Conservation (phyloP, 2,329 filamentous ascomycete genomes). For the Stemphylium lycopersici region DNA sequence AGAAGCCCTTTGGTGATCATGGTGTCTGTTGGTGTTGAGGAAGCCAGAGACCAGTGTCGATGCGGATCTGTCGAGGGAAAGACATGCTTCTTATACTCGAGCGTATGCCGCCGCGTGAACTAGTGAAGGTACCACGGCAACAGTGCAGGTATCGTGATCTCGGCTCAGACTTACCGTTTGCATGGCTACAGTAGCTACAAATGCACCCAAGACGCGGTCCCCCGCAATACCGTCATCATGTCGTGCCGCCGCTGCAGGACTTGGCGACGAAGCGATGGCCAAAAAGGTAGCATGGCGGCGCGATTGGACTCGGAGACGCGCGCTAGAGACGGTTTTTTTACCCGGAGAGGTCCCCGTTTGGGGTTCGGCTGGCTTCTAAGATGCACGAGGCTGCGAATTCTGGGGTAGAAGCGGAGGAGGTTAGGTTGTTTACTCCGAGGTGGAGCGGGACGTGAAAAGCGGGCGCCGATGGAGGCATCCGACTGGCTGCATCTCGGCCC, state of each 20-base stretch:
- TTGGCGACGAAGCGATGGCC: constrained; percentile 20
- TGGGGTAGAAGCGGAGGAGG: constrained; percentile 15
- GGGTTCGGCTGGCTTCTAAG: background rate
- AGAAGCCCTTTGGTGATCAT: constrained; percentile 33
- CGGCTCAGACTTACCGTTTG: constrained; percentile 11
- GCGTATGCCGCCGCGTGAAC: background rate
- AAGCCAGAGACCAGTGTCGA: constrained; percentile 6
- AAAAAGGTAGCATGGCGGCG: constrained; percentile 22
- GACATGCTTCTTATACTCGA: constrained; percentile 18
- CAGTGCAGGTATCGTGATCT: constrained; percentile 4
- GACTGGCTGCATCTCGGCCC: constrained; percentile 27
- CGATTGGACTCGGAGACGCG: constrained; percentile 4
- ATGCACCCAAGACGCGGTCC: constrained; percentile 26
- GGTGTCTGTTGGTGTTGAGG: constrained; percentile 16
- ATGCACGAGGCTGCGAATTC: constrained; percentile 7
- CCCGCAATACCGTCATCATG: constrained; percentile 27
- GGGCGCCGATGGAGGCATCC: background rate
- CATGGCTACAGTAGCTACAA: constrained; percentile 10
- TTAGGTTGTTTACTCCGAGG: constrained; percentile 2
- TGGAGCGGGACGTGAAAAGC: constrained; percentile 4
- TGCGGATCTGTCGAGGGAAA: constrained; percentile 3
- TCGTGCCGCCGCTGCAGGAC: constrained; percentile 8
- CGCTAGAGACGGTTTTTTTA: constrained; percentile 1
- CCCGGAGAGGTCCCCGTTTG: constrained; percentile 18
- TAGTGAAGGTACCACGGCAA: constrained; percentile 2